Conservation (phyloP, 2,329 filamentous ascomycete species). For the Fusarium fujikuroi region DNA sequence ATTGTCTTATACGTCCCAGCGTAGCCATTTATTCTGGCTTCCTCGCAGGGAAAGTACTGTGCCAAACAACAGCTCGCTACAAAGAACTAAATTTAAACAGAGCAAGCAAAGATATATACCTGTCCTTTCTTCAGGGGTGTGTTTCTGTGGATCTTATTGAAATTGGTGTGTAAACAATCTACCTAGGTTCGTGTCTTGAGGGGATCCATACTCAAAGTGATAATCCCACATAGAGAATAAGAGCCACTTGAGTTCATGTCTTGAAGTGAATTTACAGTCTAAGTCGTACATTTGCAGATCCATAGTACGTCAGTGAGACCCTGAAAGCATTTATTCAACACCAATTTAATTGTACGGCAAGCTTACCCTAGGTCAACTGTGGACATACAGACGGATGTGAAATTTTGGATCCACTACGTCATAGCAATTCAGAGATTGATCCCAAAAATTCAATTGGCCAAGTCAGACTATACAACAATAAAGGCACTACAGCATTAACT, state of each 20-base stretch:
- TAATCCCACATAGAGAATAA: fast-evolving
- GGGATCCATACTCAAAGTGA: background rate
- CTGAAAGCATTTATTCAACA: too few species aligned
- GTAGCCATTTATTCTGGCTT: fast-evolving
- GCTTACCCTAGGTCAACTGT: background rate
- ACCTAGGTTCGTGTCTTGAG: too few species aligned
- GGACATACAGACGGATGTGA: fast-evolving
- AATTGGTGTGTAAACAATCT: too few species aligned
- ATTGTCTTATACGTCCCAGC: fast-evolving
- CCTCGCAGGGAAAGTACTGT: fast-evolving
- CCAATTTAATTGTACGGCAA: fast-evolving
- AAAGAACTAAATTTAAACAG: too few species aligned
- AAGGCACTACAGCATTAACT: too few species aligned
- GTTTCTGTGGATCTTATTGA: too few species aligned
- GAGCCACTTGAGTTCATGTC: fast-evolving
- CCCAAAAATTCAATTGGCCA: background rate
- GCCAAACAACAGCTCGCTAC: fast-evolving
- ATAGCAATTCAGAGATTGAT: background rate
- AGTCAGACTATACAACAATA: background rate
- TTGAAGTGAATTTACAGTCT: fast-evolving
- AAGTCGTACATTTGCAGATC: fast-evolving
- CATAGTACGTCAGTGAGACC: fast-evolving
- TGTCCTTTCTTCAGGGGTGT: fast-evolving
- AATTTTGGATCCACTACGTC: background rate
- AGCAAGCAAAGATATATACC: fast-evolving